These are phyloP conservation scores for Aspergillus ibericus DNA, from an alignment of 2,329 filamentous ascomycete species.

Conservation along the genomic window DNA sequence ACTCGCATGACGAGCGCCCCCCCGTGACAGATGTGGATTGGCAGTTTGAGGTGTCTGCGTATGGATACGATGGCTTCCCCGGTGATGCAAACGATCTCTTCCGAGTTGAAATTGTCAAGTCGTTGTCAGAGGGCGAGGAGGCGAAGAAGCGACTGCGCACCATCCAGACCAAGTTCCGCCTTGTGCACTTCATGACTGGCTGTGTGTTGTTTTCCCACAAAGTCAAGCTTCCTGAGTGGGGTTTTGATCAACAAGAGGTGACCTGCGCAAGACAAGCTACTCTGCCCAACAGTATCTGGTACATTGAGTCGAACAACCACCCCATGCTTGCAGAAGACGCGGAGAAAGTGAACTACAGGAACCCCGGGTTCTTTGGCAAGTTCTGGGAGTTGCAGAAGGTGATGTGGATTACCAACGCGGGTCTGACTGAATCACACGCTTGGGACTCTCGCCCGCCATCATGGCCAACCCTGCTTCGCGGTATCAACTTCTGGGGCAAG, in stretches of 20 bases:
- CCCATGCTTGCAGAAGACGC: slow-evolving; percentile 70
- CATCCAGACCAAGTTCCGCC: slow-evolving; percentile 94
- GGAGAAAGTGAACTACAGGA: slow-evolving; percentile 94
- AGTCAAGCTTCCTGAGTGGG: slow-evolving; percentile 97
- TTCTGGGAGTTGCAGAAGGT: slow-evolving; percentile 97
- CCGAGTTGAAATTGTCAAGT: slow-evolving; percentile 91
- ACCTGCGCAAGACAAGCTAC: slow-evolving; percentile 91
- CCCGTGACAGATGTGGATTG: slow-evolving; percentile 85
- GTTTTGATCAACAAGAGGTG: slow-evolving; percentile 98
- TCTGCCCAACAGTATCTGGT: slow-evolving; percentile 95
- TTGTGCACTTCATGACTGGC: slow-evolving; percentile 94
- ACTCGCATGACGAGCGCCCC: slow-evolving; percentile 88
- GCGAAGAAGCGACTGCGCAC: slow-evolving; percentile 86
- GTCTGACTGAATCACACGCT: slow-evolving; percentile 90
- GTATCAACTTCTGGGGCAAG: slow-evolving; percentile 99
- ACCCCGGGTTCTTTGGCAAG: slow-evolving; percentile 94
- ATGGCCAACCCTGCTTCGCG: slow-evolving; percentile 87
- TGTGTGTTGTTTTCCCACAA: slow-evolving; percentile 98
- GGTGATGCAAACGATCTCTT: slow-evolving; percentile 97
- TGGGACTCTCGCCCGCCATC: slow-evolving; percentile 95
- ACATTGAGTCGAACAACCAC: slow-evolving; percentile 87
- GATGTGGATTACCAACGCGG: slow-evolving; percentile 99
- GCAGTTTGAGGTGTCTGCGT: slow-evolving; percentile 95
- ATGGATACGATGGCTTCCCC: slow-evolving; percentile 94
- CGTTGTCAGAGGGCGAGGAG: slow-evolving; percentile 72